These are phyloP conservation scores for Russula emetica DNA, from an alignment of 768 basidiomycete species.

Conservation along the genomic window DNA sequence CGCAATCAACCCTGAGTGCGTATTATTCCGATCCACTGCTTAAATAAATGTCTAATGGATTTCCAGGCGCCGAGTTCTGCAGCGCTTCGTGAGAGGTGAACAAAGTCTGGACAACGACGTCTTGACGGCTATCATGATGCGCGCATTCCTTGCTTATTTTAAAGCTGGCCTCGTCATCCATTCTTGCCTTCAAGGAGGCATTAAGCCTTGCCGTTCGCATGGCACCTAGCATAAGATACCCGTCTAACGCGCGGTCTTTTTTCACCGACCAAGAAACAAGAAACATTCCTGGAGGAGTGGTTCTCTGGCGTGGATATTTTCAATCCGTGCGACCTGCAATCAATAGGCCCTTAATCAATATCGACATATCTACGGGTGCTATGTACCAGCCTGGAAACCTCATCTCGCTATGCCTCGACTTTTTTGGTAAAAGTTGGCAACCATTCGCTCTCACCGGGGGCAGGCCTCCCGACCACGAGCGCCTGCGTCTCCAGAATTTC, in stretches of 20 bases:
- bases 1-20: conserved; percentile 79
- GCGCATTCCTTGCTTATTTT: conserved; percentile 17
- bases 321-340: conserved; percentile 70
- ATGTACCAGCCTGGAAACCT: conserved; percentile 68
- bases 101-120: too few relatives aligned
- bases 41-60: not conserved
- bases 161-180: not conserved
- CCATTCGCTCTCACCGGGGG: conserved; percentile 40
- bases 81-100: conserved; percentile 57
- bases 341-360: conserved; percentile 59
- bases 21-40: conserved; percentile 34
- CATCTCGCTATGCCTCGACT: conserved; percentile 53
- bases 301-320: conserved; percentile 76
- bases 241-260: conserved; percentile 69
- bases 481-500: conserved; percentile 51
- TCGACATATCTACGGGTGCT: conserved; percentile 70
- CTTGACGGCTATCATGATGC: conserved; percentile 63
- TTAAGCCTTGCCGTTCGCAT: conserved; percentile 71
- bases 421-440: conserved; percentile 37
- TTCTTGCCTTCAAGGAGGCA: conserved; percentile 41
- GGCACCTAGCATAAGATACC: conserved; percentile 62
- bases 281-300: conserved; percentile 56
- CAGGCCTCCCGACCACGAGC: conserved; percentile 46
- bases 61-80: conserved; percentile 54
- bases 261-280: conserved; percentile 55